Base-by-base conservation (phyloP, 305 asterid genomes). In the Solanum hybrid region DNA sequence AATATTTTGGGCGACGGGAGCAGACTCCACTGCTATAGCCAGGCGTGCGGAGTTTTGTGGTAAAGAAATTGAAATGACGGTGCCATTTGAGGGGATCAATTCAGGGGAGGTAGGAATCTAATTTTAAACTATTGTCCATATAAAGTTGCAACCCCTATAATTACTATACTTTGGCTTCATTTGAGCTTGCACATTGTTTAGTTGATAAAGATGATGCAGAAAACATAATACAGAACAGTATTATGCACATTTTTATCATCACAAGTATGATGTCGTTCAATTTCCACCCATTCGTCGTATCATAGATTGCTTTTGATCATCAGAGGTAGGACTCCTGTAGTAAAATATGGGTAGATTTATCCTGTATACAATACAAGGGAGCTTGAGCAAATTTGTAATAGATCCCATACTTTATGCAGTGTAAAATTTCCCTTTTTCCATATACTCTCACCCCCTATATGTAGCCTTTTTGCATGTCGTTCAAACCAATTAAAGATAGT, bases 1-100 rank as follows among this genome's bases (percentile, higher is more conserved):
- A 66, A 94, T 96, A 93, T 97, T 96, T 92, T 98, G 99, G 99
- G 99, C 99, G 36, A 92, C 94, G 11, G 99, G 99, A 14, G 79
- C 91, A 17, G 92, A 94, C 79, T 91, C 94, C 51, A 42, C 94
- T 4, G 97, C 94, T 92, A 93, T 96, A 89, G 98, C 98, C 26
- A 90, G 92, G 89, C 98, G 89, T 88, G 96, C 98, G 3, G 98
- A 96, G 88, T 76, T 89, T 51, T 95, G 96, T 89, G 99, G 99
- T 88, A 90, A 93, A 88, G 99, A 97, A 92, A 77, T 97, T 69
- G 98, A 97, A 92, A 95, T 98, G 98, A 93, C 95, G 10, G 93
- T 97, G 93, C 99, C 99, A 22, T 97, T 98, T 90, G 99, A 96
- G 93, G 99, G 99, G 81, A 88, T 26, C 46, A 91, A 94, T 89